phyloP scores from a whole-genome alignment of 371 early-diverging fungal species.

The Smittium mucronatum region DNA sequence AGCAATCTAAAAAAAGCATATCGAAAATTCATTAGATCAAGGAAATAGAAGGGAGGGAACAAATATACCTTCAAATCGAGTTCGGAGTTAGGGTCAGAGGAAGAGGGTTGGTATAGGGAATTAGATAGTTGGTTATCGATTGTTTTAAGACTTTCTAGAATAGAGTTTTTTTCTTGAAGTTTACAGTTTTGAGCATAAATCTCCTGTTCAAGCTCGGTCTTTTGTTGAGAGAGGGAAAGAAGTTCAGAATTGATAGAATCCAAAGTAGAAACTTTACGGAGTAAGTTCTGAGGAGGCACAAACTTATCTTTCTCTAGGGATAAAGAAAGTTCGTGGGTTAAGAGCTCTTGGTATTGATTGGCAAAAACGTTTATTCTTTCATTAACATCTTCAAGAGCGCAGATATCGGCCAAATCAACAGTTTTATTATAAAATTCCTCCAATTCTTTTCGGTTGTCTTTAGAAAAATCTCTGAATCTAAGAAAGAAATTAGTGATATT shows the following conservation, averaged over 20 bases:
- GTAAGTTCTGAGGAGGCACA: not conserved
- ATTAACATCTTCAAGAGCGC: constrained; percentile 30
- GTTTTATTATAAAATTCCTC: constrained; percentile 34
- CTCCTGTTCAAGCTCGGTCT: not conserved
- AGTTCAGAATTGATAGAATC: not conserved
- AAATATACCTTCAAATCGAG: not conserved
- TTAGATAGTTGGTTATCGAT: not conserved
- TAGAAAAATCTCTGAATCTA: not conserved
- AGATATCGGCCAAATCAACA: constrained; percentile 29
- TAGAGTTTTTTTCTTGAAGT: not conserved
- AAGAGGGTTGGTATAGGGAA: not conserved
- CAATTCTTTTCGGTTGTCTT: constrained; percentile 26
- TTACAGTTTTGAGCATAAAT: not conserved
- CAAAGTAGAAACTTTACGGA: not conserved
- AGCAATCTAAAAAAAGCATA: not conserved
- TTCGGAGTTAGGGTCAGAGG: not conserved
- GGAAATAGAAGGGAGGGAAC: not conserved
- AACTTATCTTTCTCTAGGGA: not conserved
- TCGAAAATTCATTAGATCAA: not conserved
- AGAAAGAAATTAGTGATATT: not conserved
- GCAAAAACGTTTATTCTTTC: constrained; percentile 31
- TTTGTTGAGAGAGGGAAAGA: not conserved
- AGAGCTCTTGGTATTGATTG: constrained; percentile 16
- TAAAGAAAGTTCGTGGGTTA: not conserved
- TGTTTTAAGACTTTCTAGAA: not conserved